Evolutionary conservation across 78 protist genomes (phyloP).

Genomic region (Emiliania huxleyi): DNA sequence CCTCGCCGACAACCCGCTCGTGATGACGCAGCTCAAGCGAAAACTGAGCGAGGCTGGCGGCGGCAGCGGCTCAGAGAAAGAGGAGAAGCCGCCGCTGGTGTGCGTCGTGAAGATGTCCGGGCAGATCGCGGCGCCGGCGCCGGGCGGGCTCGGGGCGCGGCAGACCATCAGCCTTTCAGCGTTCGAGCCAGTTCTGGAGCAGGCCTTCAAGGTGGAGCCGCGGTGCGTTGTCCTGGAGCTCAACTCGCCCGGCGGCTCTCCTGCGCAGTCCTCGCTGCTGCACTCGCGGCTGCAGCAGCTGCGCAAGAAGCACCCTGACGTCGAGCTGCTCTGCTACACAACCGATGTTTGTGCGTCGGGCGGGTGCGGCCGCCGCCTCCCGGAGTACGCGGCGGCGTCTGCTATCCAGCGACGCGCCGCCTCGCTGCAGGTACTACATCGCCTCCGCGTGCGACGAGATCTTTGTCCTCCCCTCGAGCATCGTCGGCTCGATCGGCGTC

Average conservation of each 20-base stretch:
- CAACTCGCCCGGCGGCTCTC: not conserved
- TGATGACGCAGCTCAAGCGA: too few species aligned
- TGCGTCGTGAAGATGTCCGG: not conserved
- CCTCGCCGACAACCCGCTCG: not conserved
- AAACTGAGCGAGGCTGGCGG: too few species aligned
- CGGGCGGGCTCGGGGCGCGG: not conserved
- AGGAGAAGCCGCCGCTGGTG: too few species aligned
- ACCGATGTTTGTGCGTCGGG: not conserved
- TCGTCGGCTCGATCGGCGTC: conserved; percentile 5
- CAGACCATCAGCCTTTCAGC: not conserved
- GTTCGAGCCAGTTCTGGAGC: not conserved
- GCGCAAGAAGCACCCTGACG: not conserved
- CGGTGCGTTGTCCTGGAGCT: not conserved
- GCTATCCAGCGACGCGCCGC: too few species aligned
- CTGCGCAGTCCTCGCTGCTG: not conserved
- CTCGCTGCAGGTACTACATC: conserved; percentile 1
- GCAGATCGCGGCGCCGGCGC: not conserved
- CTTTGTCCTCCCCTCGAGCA: not conserved
- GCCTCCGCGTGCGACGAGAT: not conserved
- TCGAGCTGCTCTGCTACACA: not conserved
- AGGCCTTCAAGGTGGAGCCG: not conserved
- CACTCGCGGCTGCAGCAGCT: not conserved
- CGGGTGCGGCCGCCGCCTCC: too few species aligned
- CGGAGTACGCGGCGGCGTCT: too few species aligned
- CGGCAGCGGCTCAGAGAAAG: not conserved